Evolutionary conservation across 1,284 basidiomycete genomes (phyloP), one percentile per base, ranked within the genome.

Genomic region (Cutaneotrichosporon mucoides): DNA sequence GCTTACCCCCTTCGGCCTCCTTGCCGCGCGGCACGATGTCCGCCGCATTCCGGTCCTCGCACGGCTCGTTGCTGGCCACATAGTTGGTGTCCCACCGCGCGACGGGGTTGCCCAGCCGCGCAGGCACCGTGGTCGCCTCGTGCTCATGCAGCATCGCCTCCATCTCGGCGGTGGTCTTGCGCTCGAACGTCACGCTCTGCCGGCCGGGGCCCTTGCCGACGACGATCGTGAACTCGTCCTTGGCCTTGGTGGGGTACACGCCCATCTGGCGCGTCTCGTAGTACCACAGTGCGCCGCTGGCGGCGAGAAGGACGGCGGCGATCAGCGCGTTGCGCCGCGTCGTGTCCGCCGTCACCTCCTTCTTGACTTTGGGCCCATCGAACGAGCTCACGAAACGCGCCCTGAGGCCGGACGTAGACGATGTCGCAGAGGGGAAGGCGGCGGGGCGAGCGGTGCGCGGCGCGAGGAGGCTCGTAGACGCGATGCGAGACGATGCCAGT

Each of bases 1-100:
- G 87, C 41, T 55, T 49, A 8, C 59, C 59, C 33, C 41, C 49
- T 37, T 51, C 15, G 45, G 48, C 49, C 37, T 55, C 34, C 15
- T 50, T 35, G 80, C 64, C 84, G 76, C 73, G 56, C 3, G 70
- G 68, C 15, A 95, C 79, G 59, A 95, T 81, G 57, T 87, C 85
- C 59, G 84, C 84, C 3, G 89, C 85, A 66, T 86, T 84, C 15
- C 91, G 86, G 73, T 97, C 93, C 77, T 97, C 93, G 57, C 95
- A 88, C 13, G 92, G 91, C 63, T 90, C 85, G 72, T 97, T 97
- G 6, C 90, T 88, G 1, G 89, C 81, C 41, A 97, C 79, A 49
- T 83, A 84, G 16, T 90, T 89, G 1, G 88, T 92, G 53, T 87
- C 83, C 77, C 88, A 87, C 42, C 73, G 83, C 84, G 67, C 55